These are phyloP conservation scores for Syncephalastrum contaminatum DNA, from an alignment of 371 early-diverging fungal genomes.

Conservation along the genomic window DNA sequence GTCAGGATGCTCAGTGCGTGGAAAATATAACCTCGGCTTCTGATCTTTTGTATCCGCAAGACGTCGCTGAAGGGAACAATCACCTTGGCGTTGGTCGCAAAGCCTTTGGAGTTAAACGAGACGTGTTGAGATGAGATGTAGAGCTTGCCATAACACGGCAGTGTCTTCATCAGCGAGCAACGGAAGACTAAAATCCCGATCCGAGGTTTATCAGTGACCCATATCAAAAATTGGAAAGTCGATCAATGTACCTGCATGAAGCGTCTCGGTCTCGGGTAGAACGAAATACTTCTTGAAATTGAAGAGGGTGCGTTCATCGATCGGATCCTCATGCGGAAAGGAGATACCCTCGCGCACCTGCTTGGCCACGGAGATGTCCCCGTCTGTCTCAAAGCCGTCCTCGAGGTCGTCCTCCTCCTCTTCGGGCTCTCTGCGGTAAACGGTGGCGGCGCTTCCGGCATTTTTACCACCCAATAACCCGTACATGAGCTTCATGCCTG, in stretches of 20 bases:
- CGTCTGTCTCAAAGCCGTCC: slow-evolving; percentile 18
- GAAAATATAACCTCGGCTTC: slow-evolving; percentile 40
- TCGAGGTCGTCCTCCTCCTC: slow-evolving; percentile 27
- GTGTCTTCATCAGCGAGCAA: slow-evolving; percentile 43
- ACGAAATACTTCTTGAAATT: slow-evolving; percentile 62
- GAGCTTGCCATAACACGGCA: slow-evolving; percentile 64
- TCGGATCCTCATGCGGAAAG: slow-evolving; percentile 22
- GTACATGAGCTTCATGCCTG: slow-evolving; percentile 47
- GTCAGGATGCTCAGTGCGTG: slow-evolving; percentile 27
- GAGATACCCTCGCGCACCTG: too few relatives aligned
- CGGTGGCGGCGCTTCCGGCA: slow-evolving; percentile 24
- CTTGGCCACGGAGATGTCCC: slow-evolving; percentile 15
- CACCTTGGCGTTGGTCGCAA: slow-evolving; percentile 60
- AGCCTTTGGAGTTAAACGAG: slow-evolving; percentile 65
- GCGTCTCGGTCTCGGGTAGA: slow-evolving; percentile 56
- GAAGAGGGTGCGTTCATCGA: slow-evolving; percentile 37
- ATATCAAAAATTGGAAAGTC: too few relatives aligned
- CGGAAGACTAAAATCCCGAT: slow-evolving; percentile 37
- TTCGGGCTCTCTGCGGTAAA: slow-evolving; percentile 18
- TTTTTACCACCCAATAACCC: slow-evolving; percentile 28
- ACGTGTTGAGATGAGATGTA: slow-evolving; percentile 67
- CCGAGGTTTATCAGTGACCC: background rate
- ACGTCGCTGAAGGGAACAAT: slow-evolving; percentile 47
- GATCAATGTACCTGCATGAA: slow-evolving; percentile 45
- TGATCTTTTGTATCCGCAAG: slow-evolving; percentile 37